Conservation (phyloP, 441 rosid genomes). For the Mallotus repandus region DNA sequence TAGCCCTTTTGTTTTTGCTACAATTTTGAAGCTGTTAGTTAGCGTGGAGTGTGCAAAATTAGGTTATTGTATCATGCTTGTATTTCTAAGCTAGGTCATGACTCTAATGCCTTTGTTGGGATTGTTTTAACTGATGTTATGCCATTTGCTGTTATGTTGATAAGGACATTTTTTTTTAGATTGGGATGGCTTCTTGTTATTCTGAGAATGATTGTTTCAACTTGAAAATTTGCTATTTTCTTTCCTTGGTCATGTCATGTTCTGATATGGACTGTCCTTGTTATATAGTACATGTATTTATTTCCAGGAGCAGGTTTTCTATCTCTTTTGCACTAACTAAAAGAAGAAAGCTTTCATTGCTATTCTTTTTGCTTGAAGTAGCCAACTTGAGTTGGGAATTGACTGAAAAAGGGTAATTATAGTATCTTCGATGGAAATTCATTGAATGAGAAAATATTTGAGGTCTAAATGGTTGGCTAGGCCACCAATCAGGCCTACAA, state of each 20-base stretch:
- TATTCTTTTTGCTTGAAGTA: not conserved
- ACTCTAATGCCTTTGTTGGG: constrained; percentile 78
- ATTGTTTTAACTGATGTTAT: constrained; percentile 72
- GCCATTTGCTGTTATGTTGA: constrained; percentile 53
- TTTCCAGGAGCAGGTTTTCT: too few relatives aligned
- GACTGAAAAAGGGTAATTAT: constrained; percentile 14
- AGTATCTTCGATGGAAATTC: not conserved
- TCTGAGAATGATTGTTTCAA: constrained; percentile 52
- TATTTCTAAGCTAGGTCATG: constrained; percentile 68
- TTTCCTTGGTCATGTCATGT: not conserved
- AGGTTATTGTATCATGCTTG: constrained; percentile 57
- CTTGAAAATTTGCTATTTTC: not conserved
- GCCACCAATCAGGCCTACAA: not conserved
- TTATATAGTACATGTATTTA: not conserved
- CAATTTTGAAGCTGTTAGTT: constrained; percentile 63
- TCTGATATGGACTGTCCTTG: not conserved
- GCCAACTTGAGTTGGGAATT: not conserved
- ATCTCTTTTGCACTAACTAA: not conserved
- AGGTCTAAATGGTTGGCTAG: not conserved
- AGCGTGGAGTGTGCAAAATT: constrained; percentile 50
- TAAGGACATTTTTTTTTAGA: constrained; percentile 77
- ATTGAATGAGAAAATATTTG: not conserved
- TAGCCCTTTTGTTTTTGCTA: constrained; percentile 73
- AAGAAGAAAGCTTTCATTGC: not conserved
- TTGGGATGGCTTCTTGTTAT: constrained; percentile 70